Evolutionary conservation across 1,284 basidiomycete genomes (phyloP).

Genomic region (Puccinia triticina): DNA sequence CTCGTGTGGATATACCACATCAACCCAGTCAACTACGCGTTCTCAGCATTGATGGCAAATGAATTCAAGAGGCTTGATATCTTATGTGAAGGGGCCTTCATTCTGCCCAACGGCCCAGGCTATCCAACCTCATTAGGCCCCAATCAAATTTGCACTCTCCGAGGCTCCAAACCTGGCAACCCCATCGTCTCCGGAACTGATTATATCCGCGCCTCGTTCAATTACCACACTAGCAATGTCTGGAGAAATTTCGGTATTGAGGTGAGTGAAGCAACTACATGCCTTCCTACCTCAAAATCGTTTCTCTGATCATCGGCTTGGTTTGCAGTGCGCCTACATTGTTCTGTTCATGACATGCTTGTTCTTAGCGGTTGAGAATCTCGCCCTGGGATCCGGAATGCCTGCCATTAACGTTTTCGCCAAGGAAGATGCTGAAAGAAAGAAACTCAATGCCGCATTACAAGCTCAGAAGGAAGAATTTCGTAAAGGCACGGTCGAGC

Average conservation of each 20-base stretch:
- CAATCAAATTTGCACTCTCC: conserved; percentile 62
- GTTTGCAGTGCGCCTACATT: conserved; percentile 28
- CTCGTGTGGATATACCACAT: conserved; percentile 82
- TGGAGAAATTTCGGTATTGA: conserved; percentile 47
- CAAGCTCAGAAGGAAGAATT: conserved; percentile 64
- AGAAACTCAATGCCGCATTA: conserved; percentile 68
- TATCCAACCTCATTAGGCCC: conserved; percentile 59
- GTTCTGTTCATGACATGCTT: conserved; percentile 25
- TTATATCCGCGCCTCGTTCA: conserved; percentile 69
- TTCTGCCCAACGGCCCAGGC: conserved; percentile 60
- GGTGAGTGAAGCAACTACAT: neutral
- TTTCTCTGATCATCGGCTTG: neutral
- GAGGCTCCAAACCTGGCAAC: conserved; percentile 61
- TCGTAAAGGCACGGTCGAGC: conserved; percentile 16
- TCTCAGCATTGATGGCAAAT: conserved; percentile 74
- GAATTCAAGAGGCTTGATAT: conserved; percentile 72
- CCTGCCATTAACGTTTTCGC: conserved; percentile 48
- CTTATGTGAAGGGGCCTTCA: conserved; percentile 51
- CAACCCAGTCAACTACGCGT: conserved; percentile 68
- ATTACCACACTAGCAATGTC: conserved; percentile 11
- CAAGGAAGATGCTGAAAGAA: conserved; percentile 32
- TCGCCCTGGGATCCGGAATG: conserved; percentile 33
- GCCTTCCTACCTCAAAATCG: neutral
- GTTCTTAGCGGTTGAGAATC: conserved; percentile 37
- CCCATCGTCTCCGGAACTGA: conserved; percentile 59